A percentile compares a stretch with the other conserved stretches of the same genome.
These are phyloP conservation scores for Cladosporium halotolerans DNA, from an alignment of 2,329 filamentous ascomycete genomes.

Conservation along the genomic window DNA sequence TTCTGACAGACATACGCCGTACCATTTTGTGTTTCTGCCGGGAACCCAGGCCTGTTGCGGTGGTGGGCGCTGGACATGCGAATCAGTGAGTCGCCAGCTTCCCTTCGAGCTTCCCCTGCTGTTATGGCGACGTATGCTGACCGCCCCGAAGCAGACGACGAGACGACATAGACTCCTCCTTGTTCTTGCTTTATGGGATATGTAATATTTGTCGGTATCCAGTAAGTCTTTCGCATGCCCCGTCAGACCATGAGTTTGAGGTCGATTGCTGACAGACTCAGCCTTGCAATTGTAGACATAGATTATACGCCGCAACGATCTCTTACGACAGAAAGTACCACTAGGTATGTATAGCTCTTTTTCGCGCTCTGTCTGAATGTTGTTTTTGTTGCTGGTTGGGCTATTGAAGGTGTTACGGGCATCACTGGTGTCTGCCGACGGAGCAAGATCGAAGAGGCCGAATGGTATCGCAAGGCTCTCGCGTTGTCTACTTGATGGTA, in stretches of 20 bases:
- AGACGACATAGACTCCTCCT: slow-evolving; percentile 20
- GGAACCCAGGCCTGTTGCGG: slow-evolving; percentile 15
- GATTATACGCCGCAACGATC: slow-evolving; percentile 28
- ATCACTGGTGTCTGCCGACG: too few species aligned
- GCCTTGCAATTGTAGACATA: slow-evolving; percentile 28
- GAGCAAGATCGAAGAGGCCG: too few species aligned
- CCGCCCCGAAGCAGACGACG: slow-evolving; percentile 17
- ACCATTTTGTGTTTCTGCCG: slow-evolving; percentile 13
- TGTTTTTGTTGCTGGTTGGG: neutral
- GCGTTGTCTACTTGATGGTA: too few species aligned
- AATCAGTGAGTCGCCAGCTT: slow-evolving; percentile 20
- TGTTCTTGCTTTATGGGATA: slow-evolving; percentile 20
- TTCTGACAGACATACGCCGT: slow-evolving; percentile 2
- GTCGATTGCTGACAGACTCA: neutral
- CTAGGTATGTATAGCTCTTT: slow-evolving; percentile 17
- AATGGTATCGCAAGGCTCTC: too few species aligned
- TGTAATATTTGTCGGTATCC: slow-evolving; percentile 22
- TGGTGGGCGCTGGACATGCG: slow-evolving; percentile 22
- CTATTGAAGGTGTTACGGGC: neutral
- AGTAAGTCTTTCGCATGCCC: neutral
- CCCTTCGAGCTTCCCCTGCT: neutral
- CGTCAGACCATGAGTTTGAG: neutral
- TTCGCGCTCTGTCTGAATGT: neutral
- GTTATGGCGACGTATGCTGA: slow-evolving; percentile 1
- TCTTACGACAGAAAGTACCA: slow-evolving; percentile 22